These are phyloP conservation scores for Saccharomycopsis babjevae DNA, from an alignment of 805 yeast genomes.

Conservation along the genomic window DNA sequence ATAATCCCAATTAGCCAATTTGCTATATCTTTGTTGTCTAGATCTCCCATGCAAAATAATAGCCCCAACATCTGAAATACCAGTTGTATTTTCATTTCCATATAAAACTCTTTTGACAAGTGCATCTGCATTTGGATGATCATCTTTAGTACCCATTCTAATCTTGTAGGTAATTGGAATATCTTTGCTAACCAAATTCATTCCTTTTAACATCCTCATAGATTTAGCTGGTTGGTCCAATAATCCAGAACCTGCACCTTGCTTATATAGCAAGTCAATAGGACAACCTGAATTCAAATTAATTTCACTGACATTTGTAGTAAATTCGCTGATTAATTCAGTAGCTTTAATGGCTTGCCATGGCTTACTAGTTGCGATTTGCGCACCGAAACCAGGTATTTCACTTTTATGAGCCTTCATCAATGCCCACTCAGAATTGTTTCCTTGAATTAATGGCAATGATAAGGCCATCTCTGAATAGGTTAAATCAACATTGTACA, in stretches of 20 bases:
- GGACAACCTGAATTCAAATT: slow-evolving; percentile 97
- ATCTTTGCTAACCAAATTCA: slow-evolving; percentile 84
- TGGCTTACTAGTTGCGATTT: slow-evolving; percentile 81
- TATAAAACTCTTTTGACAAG: slow-evolving; percentile 58
- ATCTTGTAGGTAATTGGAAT: slow-evolving; percentile 86
- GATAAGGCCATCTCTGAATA: slow-evolving; percentile 92
- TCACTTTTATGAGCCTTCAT: slow-evolving; percentile 81
- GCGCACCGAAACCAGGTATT: slow-evolving; percentile 84
- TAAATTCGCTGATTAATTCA: slow-evolving; percentile 56
- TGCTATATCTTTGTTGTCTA: slow-evolving; percentile 89
- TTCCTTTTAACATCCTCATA: slow-evolving; percentile 69
- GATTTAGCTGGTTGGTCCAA: slow-evolving; percentile 81
- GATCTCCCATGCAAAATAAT: slow-evolving; percentile 94
- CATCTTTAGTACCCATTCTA: slow-evolving; percentile 83
- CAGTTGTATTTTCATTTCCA: slow-evolving; percentile 29
- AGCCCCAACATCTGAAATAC: slow-evolving; percentile 64
- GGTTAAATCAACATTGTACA: slow-evolving; percentile 81
- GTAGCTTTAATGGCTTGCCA: slow-evolving; percentile 93
- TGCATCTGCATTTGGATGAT: slow-evolving; percentile 76
- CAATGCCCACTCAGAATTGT: slow-evolving; percentile 94
- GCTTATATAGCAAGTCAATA: slow-evolving; percentile 83
- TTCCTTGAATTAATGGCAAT: slow-evolving; percentile 79
- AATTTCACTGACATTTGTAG: slow-evolving; percentile 62
- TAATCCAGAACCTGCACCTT: slow-evolving; percentile 93
- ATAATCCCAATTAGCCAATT: slow-evolving; percentile 89